These are phyloP conservation scores for Calophaca sinica DNA, from an alignment of 306 rosid species.

Conservation along the genomic window DNA sequence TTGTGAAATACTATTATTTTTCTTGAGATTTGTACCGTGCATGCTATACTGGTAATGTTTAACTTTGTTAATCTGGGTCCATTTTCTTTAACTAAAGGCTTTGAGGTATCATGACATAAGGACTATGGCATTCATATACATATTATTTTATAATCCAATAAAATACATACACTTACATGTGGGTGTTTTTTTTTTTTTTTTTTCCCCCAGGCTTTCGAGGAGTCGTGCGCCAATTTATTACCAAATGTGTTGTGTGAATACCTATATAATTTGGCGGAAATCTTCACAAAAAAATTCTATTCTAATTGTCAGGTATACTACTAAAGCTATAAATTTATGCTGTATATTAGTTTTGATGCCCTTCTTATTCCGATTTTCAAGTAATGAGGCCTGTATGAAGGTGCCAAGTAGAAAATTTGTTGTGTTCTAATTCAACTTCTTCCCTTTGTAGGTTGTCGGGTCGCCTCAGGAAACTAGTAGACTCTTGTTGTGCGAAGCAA, in stretches of 20 bases:
- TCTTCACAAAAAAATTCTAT: slow-evolving; percentile 74
- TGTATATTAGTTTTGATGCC: not conserved
- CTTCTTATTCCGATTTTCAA: not conserved
- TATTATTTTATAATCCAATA: not conserved
- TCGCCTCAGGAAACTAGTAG: slow-evolving; percentile 21
- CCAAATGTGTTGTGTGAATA: slow-evolving; percentile 58
- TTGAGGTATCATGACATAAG: not conserved
- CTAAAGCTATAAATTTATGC: not conserved
- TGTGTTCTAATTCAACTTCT: slow-evolving; percentile 17
- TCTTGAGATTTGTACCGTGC: slow-evolving; percentile 29
- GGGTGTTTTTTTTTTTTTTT: not conserved
- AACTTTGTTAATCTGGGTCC: not conserved
- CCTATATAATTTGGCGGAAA: slow-evolving; percentile 72
- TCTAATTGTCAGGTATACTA: slow-evolving; percentile 85
- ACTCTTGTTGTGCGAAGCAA: slow-evolving; percentile 78
- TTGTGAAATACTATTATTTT: not conserved
- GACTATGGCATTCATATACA: not conserved
- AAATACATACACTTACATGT: not conserved
- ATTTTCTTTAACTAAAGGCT: not conserved
- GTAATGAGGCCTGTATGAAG: not conserved
- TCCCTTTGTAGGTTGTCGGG: slow-evolving; percentile 61
- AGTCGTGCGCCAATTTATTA: slow-evolving; percentile 79
- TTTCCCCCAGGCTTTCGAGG: slow-evolving; percentile 73
- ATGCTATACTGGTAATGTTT: not conserved
- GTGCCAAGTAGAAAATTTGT: not conserved